A percentile compares a stretch with the other conserved stretches of the same genome.
These are phyloP conservation scores for Fusarium irregulare DNA, from an alignment of 2,329 filamentous ascomycete genomes.

Conservation along the genomic window DNA sequence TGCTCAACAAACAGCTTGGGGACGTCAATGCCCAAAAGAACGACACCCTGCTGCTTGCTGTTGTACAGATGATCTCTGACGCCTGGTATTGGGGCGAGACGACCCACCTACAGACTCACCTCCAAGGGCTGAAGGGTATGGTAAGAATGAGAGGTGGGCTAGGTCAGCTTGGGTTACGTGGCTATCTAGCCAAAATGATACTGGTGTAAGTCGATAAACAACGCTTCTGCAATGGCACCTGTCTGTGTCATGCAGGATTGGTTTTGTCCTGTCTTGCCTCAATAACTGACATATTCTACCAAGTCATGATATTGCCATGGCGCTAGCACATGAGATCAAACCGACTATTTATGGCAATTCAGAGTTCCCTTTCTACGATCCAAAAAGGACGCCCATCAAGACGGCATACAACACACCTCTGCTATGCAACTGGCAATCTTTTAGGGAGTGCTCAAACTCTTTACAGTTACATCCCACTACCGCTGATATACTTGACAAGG, in stretches of 20 bases:
- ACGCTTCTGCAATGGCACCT: background rate
- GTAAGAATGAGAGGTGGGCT: conserved; percentile 60
- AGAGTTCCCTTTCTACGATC: conserved; percentile 57
- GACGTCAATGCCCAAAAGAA: conserved; percentile 52
- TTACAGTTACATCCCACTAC: conserved; percentile 60
- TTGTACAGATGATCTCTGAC: conserved; percentile 61
- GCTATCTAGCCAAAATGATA: conserved; percentile 60
- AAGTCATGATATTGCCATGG: conserved; percentile 61
- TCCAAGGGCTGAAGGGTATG: conserved; percentile 61
- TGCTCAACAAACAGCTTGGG: conserved; percentile 61
- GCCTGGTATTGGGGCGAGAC: conserved; percentile 67
- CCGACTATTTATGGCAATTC: conserved; percentile 56
- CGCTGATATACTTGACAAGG: conserved; percentile 63
- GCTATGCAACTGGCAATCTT: conserved; percentile 56
- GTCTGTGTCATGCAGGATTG: background rate
- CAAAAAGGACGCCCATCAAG: conserved; percentile 54
- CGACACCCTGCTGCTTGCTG: conserved; percentile 60
- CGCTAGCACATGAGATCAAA: conserved; percentile 59
- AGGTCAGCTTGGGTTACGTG: conserved; percentile 58
- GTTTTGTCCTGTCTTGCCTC: background rate
- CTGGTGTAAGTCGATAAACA: conserved; percentile 55
- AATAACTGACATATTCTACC: conserved; percentile 23
- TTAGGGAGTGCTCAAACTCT: conserved; percentile 55
- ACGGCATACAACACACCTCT: conserved; percentile 62
- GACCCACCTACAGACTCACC: conserved; percentile 58